These are phyloP conservation scores for Globisporangium solare DNA, from an alignment of 352 stramenopile species.

Conservation along the genomic window DNA sequence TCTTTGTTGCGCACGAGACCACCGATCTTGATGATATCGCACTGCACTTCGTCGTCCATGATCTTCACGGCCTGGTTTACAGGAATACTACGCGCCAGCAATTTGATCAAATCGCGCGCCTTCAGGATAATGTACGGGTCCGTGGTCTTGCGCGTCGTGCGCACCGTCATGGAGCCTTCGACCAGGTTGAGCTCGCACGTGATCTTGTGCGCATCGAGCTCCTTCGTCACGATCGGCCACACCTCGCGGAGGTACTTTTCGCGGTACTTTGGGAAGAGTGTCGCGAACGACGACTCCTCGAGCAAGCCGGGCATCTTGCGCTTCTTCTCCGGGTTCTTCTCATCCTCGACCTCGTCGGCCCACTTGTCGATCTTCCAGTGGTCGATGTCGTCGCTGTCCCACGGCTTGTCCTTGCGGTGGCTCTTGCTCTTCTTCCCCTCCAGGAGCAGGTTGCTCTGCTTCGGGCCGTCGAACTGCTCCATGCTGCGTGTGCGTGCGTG, in stretches of 20 bases:
- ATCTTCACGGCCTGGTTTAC: conserved; percentile 97
- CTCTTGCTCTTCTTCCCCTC: conserved; percentile 78
- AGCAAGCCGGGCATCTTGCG: conserved; percentile 84
- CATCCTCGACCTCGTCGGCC: conserved; percentile 73
- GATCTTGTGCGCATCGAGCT: conserved; percentile 94
- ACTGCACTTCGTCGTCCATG: conserved; percentile 97
- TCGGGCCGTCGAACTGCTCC: conserved; percentile 69
- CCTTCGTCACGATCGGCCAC: conserved; percentile 97
- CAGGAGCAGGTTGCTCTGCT: conserved; percentile 37
- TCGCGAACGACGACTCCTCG: conserved; percentile 99
- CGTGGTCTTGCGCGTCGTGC: conserved; percentile 94
- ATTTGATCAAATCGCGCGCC: conserved; percentile 97
- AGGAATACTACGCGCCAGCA: conserved; percentile 96
- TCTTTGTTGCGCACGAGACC: conserved; percentile 99
- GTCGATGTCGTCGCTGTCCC: conserved; percentile 97
- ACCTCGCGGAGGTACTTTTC: conserved; percentile 99
- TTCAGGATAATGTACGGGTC: conserved; percentile 99
- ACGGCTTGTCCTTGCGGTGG: conserved; percentile 99
- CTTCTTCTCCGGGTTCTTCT: conserved; percentile 71
- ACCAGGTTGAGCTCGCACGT: conserved; percentile 98
- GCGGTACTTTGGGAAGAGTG: conserved; percentile 99
- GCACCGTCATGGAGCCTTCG: conserved; percentile 91
- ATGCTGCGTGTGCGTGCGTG: conserved; percentile 16
- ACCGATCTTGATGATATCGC: conserved; percentile 99
- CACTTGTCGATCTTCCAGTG: conserved; percentile 97